Conservation (phyloP, 148 eudicot genomes). For the Oxyria digyna region DNA sequence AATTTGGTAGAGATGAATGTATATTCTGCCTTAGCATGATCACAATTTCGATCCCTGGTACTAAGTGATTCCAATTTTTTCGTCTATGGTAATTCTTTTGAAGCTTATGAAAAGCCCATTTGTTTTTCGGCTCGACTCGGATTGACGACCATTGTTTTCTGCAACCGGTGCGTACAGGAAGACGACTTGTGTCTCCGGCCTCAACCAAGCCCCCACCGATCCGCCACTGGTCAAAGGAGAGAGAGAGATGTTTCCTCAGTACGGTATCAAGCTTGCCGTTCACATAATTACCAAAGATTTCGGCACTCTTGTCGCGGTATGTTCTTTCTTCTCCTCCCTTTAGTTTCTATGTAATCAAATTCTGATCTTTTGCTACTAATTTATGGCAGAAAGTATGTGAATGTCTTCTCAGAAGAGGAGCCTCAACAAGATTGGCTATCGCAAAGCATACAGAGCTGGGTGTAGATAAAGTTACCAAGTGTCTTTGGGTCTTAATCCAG, state of each 20-base stretch:
- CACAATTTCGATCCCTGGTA: no score
- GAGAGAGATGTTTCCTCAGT: conserved; percentile 23
- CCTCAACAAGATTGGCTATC: conserved; percentile 31
- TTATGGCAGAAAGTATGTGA: conserved; percentile 71
- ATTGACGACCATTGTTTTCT: no score
- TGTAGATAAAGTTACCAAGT: conserved; percentile 31
- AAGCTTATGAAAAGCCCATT: no score
- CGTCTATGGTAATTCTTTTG: no score
- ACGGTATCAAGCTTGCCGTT: conserved; percentile 70
- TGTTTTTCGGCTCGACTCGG: no score
- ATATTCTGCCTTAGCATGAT: no score
- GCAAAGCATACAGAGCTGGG: conserved; percentile 33
- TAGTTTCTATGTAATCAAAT: neutral
- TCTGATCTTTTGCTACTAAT: conserved; percentile 1
- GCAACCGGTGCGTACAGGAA: no score
- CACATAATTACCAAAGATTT: conserved; percentile 48
- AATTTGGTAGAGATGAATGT: no score
- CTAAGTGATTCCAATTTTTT: no score
- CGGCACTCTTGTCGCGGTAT: conserved; percentile 62
- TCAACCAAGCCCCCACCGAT: no score
- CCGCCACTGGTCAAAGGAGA: no score
- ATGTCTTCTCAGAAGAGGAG: conserved; percentile 69
- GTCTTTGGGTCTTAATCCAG: conserved; percentile 61
- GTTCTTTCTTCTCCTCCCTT: conserved; percentile 1
- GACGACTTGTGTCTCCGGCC: no score